Conservation (phyloP, 2,329 filamentous ascomycete genomes). For the Trichoderma koningiopsis region DNA sequence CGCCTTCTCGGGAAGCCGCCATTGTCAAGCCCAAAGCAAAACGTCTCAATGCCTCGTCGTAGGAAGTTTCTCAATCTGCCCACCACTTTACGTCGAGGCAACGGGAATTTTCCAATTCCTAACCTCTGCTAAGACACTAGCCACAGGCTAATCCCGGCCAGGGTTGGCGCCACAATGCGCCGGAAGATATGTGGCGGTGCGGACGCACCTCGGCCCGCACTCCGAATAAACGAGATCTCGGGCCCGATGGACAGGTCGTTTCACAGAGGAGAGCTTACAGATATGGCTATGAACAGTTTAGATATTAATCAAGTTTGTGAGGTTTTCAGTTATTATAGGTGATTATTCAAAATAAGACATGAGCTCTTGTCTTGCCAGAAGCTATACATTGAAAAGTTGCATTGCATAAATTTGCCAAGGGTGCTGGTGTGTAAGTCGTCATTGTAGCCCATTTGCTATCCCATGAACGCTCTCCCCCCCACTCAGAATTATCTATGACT, state of each 20-base stretch:
- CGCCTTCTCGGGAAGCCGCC: conserved; percentile 46
- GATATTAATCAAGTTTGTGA: neutral
- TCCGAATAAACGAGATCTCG: neutral
- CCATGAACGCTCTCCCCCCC: too few relatives aligned
- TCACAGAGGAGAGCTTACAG: neutral
- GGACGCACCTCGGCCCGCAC: neutral
- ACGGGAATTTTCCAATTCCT: conserved; percentile 39
- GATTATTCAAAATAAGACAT: neutral
- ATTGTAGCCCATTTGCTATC: neutral
- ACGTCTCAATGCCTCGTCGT: conserved; percentile 6
- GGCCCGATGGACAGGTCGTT: neutral
- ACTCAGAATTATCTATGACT: too few relatives aligned
- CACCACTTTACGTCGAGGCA: conserved; percentile 27
- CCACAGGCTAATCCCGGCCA: conserved; percentile 18
- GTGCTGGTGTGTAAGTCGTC: neutral
- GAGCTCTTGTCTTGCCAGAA: neutral
- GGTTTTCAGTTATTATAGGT: neutral
- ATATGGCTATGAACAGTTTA: neutral
- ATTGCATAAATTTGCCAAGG: neutral
- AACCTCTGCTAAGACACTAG: neutral
- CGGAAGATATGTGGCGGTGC: conserved; percentile 13
- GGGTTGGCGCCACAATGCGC: conserved; percentile 5
- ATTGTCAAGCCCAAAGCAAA: conserved; percentile 35
- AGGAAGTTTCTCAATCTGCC: neutral
- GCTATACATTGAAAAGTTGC: neutral